Base-by-base conservation (phyloP, 163 green algal genomes). In the Scenedesmus sp. region DNA sequence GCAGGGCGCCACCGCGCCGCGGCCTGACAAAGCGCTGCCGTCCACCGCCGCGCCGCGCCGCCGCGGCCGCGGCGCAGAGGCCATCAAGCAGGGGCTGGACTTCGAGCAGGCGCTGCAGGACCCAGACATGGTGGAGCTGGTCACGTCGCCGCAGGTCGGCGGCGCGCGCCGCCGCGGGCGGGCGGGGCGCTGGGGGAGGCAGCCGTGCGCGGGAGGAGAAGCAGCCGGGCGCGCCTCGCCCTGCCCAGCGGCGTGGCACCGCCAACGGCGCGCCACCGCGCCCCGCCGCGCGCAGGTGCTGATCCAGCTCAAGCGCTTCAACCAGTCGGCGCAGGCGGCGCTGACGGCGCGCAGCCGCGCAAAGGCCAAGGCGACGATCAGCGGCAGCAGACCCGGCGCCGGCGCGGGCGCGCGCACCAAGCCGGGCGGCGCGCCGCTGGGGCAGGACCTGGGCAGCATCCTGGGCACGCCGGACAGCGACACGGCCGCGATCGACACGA, bases 231-330 rank as follows among this genome's bases (percentile, higher is more conserved):
- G n/a, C n/a, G n/a, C n/a, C n/a, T n/a, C n/a, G n/a, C n/a, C n/a
- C n/a, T n/a, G n/a, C n/a, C n/a, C n/a, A n/a, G n/a, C n/a, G n/a
- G n/a, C n/a, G n/a, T n/a, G n/a, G n/a, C n/a, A n/a, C n/a, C n/a
- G n/a, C n/a, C n/a, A n/a, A n/a, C n/a, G n/a, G n/a, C n/a, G n/a
- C n/a, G n/a, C n/a, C n/a, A n/a, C n/a, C n/a, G n/a, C n/a, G n/a
- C n/a, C n/a, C n/a, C 58, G 15, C 15, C 29, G 58, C 28, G 11
- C 13, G 7, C 86, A 94, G 89, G 87, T 95, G 18, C 60, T 89
- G 2, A 95, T 95, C 63, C 88, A 94, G 85, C 81, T 96, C 45
- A 77, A 85, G 13, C 63, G 75, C 2, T 91, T 91, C 66, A 83
- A 86, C 54, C 44, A 70, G 45, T 80, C 42, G 47, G 73, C 77